Evolutionary conservation across 2,329 filamentous ascomycete genomes (phyloP).

Genomic region (Bretziella fagacearum): DNA sequence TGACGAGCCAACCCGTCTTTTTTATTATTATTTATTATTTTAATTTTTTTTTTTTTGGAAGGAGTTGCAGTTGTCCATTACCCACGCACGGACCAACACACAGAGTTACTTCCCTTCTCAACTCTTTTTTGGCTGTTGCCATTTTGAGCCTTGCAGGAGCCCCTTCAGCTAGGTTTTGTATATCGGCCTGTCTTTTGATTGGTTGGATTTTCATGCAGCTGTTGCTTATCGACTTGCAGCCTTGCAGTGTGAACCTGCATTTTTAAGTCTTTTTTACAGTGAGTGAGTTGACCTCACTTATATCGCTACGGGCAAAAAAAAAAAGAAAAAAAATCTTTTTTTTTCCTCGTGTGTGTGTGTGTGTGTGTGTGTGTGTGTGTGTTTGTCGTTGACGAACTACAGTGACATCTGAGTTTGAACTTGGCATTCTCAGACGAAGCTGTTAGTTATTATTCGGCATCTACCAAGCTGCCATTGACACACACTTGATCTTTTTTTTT

Average conservation of each 20-base stretch:
- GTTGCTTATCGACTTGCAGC: conserved; percentile 6
- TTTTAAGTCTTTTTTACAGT: too few relatives aligned
- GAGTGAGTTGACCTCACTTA: too few relatives aligned
- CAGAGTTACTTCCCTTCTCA: conserved; percentile 7
- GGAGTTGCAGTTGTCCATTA: conserved; percentile 13
- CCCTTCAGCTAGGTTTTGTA: conserved; percentile 7
- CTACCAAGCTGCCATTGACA: too few relatives aligned
- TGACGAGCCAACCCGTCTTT: not conserved
- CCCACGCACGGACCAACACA: conserved; percentile 10
- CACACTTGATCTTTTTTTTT: too few relatives aligned
- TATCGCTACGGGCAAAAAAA: too few relatives aligned
- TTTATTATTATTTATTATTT: not conserved
- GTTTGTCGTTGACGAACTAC: too few relatives aligned
- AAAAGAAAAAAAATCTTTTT: too few relatives aligned
- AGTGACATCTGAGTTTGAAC: too few relatives aligned
- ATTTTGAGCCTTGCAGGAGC: conserved; percentile 14
- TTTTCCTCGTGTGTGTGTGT: too few relatives aligned
- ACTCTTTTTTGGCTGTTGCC: conserved; percentile 11
- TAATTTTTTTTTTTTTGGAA: conserved; percentile 8
- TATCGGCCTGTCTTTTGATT: conserved; percentile 10
- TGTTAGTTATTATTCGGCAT: too few relatives aligned
- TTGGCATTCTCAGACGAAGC: too few relatives aligned
- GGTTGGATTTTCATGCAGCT: conserved; percentile 1
- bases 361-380: too few relatives aligned
- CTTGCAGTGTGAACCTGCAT: conserved; percentile 7